phyloP scores from a whole-genome alignment of 2,329 filamentous ascomycete genomes.

The Xylariaceae sp. region DNA sequence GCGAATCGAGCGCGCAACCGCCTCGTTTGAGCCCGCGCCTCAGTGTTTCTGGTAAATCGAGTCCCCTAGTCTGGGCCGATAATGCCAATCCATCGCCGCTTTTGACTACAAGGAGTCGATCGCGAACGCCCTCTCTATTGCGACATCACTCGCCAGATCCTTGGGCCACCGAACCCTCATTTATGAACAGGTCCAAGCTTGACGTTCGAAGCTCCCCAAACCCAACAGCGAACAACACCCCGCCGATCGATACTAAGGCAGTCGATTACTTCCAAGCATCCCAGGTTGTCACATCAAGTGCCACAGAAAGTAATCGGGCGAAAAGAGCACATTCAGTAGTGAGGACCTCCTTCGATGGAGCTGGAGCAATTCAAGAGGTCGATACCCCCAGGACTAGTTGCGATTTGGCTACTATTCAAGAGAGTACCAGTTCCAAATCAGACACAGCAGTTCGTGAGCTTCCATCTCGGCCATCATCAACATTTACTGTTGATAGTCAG shows the following conservation, averaged over 20 bases:
- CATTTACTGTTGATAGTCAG: slow-evolving; percentile 29
- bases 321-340: not conserved
- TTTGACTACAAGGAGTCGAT: slow-evolving; percentile 30
- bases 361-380: not conserved
- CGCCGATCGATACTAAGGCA: slow-evolving; percentile 4
- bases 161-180: slow-evolving; percentile 36
- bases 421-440: slow-evolving; percentile 6
- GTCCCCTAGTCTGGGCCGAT: slow-evolving; percentile 38
- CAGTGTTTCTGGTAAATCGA: slow-evolving; percentile 33
- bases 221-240: not conserved
- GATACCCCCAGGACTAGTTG: not conserved
- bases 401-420: slow-evolving; percentile 3
- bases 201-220: slow-evolving; percentile 10
- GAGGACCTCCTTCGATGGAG: not conserved
- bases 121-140: slow-evolving; percentile 31
- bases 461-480: slow-evolving; percentile 28
- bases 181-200: slow-evolving; percentile 20
- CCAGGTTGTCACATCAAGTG: not conserved
- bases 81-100: slow-evolving; percentile 36
- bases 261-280: not conserved
- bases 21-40: slow-evolving; percentile 32
- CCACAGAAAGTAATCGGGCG: not conserved
- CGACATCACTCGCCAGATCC: slow-evolving; percentile 39
- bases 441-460: slow-evolving; percentile 19
- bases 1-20: slow-evolving; percentile 26